phyloP scores from a whole-genome alignment of 2,329 filamentous ascomycete species.

The Botrytis byssoidea region DNA sequence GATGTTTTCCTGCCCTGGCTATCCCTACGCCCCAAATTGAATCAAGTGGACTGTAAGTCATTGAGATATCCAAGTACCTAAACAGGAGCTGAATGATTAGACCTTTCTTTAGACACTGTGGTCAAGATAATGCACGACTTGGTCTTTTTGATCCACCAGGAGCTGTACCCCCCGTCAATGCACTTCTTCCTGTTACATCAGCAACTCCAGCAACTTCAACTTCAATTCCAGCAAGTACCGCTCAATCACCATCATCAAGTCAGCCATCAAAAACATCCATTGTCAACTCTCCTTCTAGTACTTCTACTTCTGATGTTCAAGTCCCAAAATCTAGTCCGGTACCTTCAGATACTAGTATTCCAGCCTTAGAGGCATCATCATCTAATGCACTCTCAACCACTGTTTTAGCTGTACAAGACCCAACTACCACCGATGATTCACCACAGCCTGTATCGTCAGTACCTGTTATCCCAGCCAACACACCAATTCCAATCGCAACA shows the following conservation, averaged over 20 bases:
- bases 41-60: conserved; percentile 28
- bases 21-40: conserved; percentile 25
- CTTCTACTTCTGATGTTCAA: conserved; percentile 6
- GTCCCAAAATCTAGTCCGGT: background rate
- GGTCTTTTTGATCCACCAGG: conserved; percentile 45
- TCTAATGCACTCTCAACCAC: background rate
- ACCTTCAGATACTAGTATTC: background rate
- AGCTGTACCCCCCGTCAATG: conserved; percentile 41
- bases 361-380: background rate
- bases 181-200: conserved; percentile 29
- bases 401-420: background rate
- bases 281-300: background rate
- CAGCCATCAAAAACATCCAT: conserved; percentile 21
- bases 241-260: conserved; percentile 24
- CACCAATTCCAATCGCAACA: conserved; percentile 27
- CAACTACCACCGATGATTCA: conserved; percentile 2
- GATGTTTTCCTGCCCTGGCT: conserved; percentile 29
- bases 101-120: conserved; percentile 41
- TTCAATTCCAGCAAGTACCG: conserved; percentile 24
- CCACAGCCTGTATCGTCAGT: background rate
- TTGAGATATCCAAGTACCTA: background rate
- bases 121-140: conserved; percentile 40
- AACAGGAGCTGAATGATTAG: background rate
- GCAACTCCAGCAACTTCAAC: conserved; percentile 25
- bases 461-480: background rate